phyloP scores from a whole-genome alignment of 2,329 filamentous ascomycete species.

The Pseudogymnoascus sp. region DNA sequence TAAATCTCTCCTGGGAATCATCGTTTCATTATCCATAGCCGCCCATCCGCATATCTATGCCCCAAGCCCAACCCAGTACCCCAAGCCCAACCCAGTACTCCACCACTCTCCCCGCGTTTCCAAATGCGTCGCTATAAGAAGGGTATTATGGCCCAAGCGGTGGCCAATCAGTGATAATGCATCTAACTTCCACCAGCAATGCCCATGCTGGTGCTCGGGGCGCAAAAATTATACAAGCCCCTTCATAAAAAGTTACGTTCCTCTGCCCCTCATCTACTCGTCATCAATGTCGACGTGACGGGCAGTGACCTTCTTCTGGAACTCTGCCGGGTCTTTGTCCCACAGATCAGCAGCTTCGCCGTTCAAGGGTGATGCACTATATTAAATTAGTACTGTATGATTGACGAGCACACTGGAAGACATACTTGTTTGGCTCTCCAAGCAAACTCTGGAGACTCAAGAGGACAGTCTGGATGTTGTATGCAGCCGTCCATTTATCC shows the following conservation, averaged over 20 bases:
- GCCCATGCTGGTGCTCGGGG: not conserved
- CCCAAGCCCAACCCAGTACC: not conserved
- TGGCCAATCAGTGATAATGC: slow-evolving; percentile 6
- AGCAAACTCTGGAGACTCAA: slow-evolving; percentile 90
- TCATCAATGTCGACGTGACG: slow-evolving; percentile 59
- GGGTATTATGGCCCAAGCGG: slow-evolving; percentile 6
- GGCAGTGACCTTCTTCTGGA: slow-evolving; percentile 65
- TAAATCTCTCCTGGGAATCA: not conserved
- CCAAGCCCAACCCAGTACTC: slow-evolving; percentile 3
- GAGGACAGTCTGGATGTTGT: slow-evolving; percentile 91
- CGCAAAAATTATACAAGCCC: slow-evolving; percentile 17
- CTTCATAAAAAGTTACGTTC: not conserved
- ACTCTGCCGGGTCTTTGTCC: slow-evolving; percentile 81
- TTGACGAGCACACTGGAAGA: slow-evolving; percentile 16
- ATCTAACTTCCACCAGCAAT: not conserved
- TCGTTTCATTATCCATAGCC: not conserved
- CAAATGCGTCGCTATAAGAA: slow-evolving; percentile 2
- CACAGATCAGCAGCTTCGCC: slow-evolving; percentile 93
- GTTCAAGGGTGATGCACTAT: slow-evolving; percentile 84
- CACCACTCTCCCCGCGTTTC: not conserved
- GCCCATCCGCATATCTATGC: not conserved
- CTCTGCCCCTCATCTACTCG: slow-evolving; percentile 35
- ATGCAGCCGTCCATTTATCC: slow-evolving; percentile 97
- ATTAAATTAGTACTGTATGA: slow-evolving; percentile 15
- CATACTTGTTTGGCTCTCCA: slow-evolving; percentile 96